A percentile compares a stretch with the other conserved stretches of the same genome.
These are phyloP conservation scores for Perkinsus olseni DNA, from an alignment of 169 alveolate species.

Conservation along the genomic window DNA sequence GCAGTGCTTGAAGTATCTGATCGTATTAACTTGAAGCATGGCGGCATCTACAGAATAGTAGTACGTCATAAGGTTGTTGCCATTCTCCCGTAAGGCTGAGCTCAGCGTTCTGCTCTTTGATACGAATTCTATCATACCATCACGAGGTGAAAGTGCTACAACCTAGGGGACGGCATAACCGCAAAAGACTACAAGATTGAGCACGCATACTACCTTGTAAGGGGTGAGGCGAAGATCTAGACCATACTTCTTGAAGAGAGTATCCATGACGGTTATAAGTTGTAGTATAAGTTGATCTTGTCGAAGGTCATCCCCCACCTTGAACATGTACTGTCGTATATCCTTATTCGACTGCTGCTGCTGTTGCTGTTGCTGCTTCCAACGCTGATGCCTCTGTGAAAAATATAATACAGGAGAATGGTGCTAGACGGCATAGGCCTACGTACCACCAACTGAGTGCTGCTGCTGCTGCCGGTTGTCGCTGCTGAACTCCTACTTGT, in stretches of 20 bases:
- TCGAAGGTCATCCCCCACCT: slow-evolving; percentile 91
- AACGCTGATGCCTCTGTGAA: neutral
- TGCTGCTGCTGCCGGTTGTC: too few relatives aligned
- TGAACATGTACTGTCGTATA: slow-evolving; percentile 53
- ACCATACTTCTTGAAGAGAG: slow-evolving; percentile 74
- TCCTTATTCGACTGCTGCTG: neutral
- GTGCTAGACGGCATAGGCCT: neutral
- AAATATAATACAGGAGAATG: neutral
- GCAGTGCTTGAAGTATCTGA: neutral
- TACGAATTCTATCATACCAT: slow-evolving; percentile 66
- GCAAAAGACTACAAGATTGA: neutral
- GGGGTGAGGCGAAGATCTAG: slow-evolving; percentile 71
- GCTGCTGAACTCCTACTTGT: neutral
- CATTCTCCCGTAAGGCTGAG: neutral
- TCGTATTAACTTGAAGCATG: neutral
- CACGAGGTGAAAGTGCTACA: slow-evolving; percentile 56
- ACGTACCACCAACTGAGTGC: neutral
- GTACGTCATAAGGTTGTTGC: neutral
- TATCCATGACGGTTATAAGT: slow-evolving; percentile 70
- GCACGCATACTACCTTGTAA: slow-evolving; percentile 58
- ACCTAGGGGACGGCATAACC: slow-evolving; percentile 19
- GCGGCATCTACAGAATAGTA: neutral
- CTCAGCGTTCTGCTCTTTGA: neutral
- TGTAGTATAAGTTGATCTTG: slow-evolving; percentile 86
- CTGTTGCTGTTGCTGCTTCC: neutral